A percentile compares a stretch with the other conserved stretches of the same genome.
These are phyloP conservation scores for Chlorella sp. DNA, from an alignment of 139 green algal genomes.

Conservation along the genomic window DNA sequence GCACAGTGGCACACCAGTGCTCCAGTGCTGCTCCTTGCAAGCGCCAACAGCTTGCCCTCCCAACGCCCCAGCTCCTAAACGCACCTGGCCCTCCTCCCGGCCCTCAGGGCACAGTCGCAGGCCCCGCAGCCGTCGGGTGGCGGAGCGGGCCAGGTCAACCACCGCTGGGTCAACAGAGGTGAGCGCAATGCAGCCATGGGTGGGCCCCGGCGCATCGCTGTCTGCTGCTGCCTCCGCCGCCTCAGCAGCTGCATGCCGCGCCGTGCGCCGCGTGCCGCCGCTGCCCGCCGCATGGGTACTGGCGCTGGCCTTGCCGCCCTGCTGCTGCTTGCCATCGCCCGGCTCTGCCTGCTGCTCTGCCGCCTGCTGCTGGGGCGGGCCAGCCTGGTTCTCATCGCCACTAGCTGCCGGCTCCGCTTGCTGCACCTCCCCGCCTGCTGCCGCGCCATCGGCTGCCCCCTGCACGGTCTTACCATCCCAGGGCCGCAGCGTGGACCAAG, in stretches of 20 bases:
- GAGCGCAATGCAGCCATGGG: slow-evolving; percentile 31
- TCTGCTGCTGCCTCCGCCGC: not conserved
- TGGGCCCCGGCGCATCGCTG: not conserved
- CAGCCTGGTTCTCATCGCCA: not conserved
- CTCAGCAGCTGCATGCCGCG: not conserved
- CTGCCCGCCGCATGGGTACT: not conserved
- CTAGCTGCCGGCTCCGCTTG: not conserved
- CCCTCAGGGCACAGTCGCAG: slow-evolving; percentile 46
- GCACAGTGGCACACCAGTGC: too few relatives aligned
- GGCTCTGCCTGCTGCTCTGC: not conserved
- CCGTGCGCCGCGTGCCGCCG: not conserved
- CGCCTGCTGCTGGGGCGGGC: slow-evolving; percentile 6
- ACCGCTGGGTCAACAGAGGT: slow-evolving; percentile 29
- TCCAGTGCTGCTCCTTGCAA: too few relatives aligned
- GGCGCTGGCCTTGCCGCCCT: not conserved
- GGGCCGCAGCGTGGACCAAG: slow-evolving; percentile 34
- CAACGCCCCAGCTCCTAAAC: too few relatives aligned
- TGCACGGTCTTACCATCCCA: slow-evolving; percentile 31
- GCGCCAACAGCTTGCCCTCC: too few relatives aligned
- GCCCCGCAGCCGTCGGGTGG: slow-evolving; percentile 26
- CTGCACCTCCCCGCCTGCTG: not conserved
- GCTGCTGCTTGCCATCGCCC: not conserved
- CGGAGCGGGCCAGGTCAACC: slow-evolving; percentile 26
- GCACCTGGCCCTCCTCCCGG: slow-evolving; percentile 45
- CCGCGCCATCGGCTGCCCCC: not conserved